Evolutionary conservation across 306 rosid species (phyloP), one percentile per base, ranked within the genome.

Genomic region (Vigna reflexopilosa): DNA sequence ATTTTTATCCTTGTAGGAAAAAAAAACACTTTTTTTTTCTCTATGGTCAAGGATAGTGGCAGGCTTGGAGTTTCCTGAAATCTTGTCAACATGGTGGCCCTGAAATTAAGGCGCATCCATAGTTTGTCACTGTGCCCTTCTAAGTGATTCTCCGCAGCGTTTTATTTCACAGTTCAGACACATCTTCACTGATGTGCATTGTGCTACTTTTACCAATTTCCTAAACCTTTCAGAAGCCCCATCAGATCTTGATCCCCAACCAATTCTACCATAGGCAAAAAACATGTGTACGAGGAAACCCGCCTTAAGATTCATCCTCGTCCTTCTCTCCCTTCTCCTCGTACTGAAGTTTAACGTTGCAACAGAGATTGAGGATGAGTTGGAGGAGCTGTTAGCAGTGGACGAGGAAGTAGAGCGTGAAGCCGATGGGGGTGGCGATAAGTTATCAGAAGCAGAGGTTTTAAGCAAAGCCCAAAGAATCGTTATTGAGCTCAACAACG

Each of bases 381-480:
- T 88, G 55, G 93, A 86, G 16, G 98, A 86, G 78, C 73, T 95
- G 15, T 72, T 95, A n/a, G 98, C 98, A 61, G 80, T 91, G 63
- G 99, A 96, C 47, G 91, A 87, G 32, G 94, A 90, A 79, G 89
- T 82, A 38, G 96, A 88, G 47, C 76, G 70, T 16, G 83, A 81
- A 71, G 81, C 79, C 1, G 81, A 84, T 42, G 85, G 67, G 32
- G 30, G 24, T 26, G 69, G 68, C 59, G 87, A 67, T 69, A 92
- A 90, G 62, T 81, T 85, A 16, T 96, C 94, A 0, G 98, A 93
- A 85, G 99, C 96, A 12, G 88, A 96, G 73, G 85, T 91, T 67
- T 48, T 95, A 73, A 77, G 91, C 11, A 91, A 86, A 69, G 98
- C 99, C 7, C 99, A 95, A 70, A 90, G 99, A 75, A 95, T 95